phyloP scores from a whole-genome alignment of 2,329 filamentous ascomycete species.

The Fusarium proliferatum region DNA sequence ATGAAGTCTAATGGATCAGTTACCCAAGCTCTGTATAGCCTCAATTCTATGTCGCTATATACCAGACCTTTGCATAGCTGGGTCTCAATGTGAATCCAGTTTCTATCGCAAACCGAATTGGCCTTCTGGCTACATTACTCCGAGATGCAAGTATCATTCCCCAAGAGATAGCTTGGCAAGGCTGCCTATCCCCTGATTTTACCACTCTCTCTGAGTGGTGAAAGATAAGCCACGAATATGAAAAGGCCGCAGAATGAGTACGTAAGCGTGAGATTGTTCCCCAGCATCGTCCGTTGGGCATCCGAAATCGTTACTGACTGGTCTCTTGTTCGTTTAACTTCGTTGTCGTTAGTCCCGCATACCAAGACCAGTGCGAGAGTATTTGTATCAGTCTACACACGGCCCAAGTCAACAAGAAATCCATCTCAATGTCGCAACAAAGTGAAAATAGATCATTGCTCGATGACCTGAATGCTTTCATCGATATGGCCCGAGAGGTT shows the following conservation, averaged over 20 bases:
- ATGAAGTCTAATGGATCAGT: rapidly evolving
- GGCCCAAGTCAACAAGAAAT: rapidly evolving
- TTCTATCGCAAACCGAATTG: rapidly evolving
- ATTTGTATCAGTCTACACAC: rapidly evolving
- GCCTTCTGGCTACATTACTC: too few relatives aligned
- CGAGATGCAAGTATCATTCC: background rate
- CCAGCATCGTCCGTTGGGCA: rapidly evolving
- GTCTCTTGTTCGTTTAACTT: too few relatives aligned
- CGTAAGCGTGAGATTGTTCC: background rate
- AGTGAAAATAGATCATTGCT: rapidly evolving
- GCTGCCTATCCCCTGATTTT: background rate
- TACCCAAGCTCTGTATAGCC: background rate
- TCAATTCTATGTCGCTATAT: background rate
- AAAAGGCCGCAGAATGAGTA: rapidly evolving
- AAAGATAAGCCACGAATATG: background rate
- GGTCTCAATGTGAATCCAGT: too few relatives aligned
- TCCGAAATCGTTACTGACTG: rapidly evolving
- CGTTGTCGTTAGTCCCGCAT: background rate
- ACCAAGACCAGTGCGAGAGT: background rate
- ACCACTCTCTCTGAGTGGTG: background rate
- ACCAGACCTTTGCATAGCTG: rapidly evolving
- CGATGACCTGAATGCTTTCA: background rate
- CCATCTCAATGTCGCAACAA: background rate
- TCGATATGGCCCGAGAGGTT: background rate
- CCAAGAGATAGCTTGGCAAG: background rate